These are phyloP conservation scores for Yamadazyma phyllophila DNA, from an alignment of 805 yeast species.

Conservation along the genomic window DNA sequence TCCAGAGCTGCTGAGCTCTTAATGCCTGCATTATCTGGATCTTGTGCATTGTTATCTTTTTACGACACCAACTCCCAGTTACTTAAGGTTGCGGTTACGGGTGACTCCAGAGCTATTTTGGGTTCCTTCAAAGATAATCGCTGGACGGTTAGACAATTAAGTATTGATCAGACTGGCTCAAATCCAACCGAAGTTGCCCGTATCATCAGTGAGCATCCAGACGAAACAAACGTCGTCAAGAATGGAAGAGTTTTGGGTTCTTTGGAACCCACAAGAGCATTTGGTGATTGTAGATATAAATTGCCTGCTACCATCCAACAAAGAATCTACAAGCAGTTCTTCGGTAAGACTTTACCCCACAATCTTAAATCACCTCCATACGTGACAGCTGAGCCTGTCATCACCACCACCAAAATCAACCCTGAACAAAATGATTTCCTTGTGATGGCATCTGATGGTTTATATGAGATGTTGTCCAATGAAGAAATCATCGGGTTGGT, in stretches of 20 bases:
- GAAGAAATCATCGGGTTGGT: conserved; percentile 92
- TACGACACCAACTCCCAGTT: conserved; percentile 73
- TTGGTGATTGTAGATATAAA: conserved; percentile 95
- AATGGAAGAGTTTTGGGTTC: conserved; percentile 91
- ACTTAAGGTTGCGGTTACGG: conserved; percentile 90
- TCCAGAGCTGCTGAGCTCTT: conserved; percentile 69
- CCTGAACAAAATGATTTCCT: conserved; percentile 77
- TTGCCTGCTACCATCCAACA: conserved; percentile 77
- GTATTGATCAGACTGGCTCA: conserved; percentile 93
- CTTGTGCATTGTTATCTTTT: conserved; percentile 86
- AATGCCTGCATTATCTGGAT: conserved; percentile 93
- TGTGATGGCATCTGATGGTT: conserved; percentile 92
- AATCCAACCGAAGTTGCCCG: conserved; percentile 84
- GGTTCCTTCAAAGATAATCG: conserved; percentile 68
- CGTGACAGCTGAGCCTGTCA: conserved; percentile 94
- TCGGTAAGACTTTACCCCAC: conserved; percentile 75
- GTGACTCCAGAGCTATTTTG: conserved; percentile 90
- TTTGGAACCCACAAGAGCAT: conserved; percentile 92
- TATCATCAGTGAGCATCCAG: conserved; percentile 84
- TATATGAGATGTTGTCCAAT: conserved; percentile 86
- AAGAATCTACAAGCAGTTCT: conserved; percentile 67
- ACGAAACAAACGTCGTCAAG: conserved; percentile 77
- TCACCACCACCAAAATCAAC: conserved; percentile 74
- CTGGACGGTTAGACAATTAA: conserved; percentile 87
- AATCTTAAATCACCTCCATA: conserved; percentile 88